Evolutionary conservation across 2,329 filamentous ascomycete species (phyloP).

Genomic region (Botryotinia calthae): DNA sequence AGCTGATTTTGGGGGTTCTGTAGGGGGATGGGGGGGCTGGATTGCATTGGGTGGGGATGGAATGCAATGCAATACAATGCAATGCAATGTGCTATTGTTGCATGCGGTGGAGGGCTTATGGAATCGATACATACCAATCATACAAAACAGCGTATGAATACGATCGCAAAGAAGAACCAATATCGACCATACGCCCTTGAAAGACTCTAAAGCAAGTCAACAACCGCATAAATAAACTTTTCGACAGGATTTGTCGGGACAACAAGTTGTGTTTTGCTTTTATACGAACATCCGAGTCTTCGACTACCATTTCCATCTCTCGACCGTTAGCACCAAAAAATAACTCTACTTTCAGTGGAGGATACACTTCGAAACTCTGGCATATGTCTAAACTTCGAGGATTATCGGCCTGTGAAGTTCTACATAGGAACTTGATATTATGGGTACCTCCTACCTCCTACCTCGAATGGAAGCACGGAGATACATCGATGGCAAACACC

Average conservation of each 20-base stretch:
- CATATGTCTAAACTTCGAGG: no score
- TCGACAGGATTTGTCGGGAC: background rate
- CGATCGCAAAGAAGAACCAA: background rate
- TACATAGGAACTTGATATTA: background rate
- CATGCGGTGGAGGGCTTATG: background rate
- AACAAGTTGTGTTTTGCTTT: background rate
- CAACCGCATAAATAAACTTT: background rate
- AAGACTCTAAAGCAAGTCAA: background rate
- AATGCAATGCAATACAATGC: no score
- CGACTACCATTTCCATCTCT: background rate
- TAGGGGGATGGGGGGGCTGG: slow-evolving; percentile 18
- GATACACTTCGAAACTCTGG: background rate
- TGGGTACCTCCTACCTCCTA: no score
- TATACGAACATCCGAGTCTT: background rate
- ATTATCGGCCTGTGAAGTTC: no score
- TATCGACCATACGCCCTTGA: background rate
- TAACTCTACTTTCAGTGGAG: no score
- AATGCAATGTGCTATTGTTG: fast-evolving
- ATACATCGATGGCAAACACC: background rate
- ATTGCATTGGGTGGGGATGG: background rate
- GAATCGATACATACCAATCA: background rate
- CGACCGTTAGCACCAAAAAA: background rate
- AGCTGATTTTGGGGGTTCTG: slow-evolving; percentile 55
- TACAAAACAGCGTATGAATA: no score
- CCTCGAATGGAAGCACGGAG: background rate